A percentile compares a stretch with the other conserved stretches of the same genome.
phyloP scores from a whole-genome alignment of 495 filamentous ascomycete genomes.

The Podospora didyma region DNA sequence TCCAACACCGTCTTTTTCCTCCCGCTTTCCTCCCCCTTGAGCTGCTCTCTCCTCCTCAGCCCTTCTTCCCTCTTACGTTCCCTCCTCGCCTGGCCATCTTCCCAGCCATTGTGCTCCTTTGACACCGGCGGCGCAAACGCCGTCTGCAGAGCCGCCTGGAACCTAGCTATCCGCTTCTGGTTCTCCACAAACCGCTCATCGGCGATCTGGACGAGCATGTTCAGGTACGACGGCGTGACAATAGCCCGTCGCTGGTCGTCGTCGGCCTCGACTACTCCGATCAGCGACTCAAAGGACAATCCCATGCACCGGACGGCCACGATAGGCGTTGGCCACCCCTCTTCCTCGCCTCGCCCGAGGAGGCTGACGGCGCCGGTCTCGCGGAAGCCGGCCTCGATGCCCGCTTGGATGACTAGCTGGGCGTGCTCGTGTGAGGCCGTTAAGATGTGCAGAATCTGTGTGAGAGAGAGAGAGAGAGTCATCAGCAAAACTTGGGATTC shows the following conservation, averaged over 20 bases:
- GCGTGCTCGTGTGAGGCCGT: conserved; percentile 68
- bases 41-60: conserved; percentile 42
- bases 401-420: conserved; percentile 65
- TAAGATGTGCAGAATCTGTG: conserved; percentile 82
- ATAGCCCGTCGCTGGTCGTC: conserved; percentile 32
- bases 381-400: conserved; percentile 76
- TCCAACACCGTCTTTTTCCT: conserved; percentile 16
- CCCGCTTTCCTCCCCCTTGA: conserved; percentile 14
- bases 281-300: conserved; percentile 70
- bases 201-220: conserved; percentile 59
- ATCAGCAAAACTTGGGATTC: too few species aligned
- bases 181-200: conserved; percentile 79
- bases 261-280: conserved; percentile 55
- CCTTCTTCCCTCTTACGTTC: conserved; percentile 63
- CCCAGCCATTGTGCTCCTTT: conserved; percentile 40
- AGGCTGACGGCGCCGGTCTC: conserved; percentile 70
- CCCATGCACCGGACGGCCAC: conserved; percentile 80
- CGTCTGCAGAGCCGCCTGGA: conserved; percentile 41
- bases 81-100: conserved; percentile 52
- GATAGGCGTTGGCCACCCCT: conserved; percentile 60
- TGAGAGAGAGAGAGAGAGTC: too few species aligned
- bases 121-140: conserved; percentile 19
- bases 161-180: conserved; percentile 60
- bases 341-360: conserved; percentile 18
- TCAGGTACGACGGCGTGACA: conserved; percentile 57